Conservation (phyloP, 345 rosid species). For the Populus alba region DNA sequence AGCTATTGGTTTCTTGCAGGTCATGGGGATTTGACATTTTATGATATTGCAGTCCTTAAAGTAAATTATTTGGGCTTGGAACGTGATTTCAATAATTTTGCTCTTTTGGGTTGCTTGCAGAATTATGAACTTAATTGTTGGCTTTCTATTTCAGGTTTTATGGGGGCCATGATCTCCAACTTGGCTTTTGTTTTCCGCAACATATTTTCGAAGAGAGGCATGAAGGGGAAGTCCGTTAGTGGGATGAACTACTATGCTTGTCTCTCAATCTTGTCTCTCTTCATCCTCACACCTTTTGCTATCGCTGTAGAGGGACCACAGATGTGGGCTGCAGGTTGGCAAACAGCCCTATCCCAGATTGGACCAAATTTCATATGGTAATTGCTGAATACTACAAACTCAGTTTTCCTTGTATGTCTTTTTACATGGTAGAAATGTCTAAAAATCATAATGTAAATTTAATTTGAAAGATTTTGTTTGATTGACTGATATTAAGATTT, state of each 20-base stretch:
- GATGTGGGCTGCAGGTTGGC: slow-evolving; percentile 92
- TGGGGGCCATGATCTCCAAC: slow-evolving; percentile 99
- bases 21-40: slow-evolving; percentile 14
- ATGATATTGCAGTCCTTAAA: not conserved
- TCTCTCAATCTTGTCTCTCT: slow-evolving; percentile 80
- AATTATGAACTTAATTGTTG: slow-evolving; percentile 3
- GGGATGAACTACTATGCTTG: slow-evolving; percentile 87
- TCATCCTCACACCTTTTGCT: slow-evolving; percentile 92
- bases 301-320: slow-evolving; percentile 92
- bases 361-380: slow-evolving; percentile 90
- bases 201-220: slow-evolving; percentile 92
- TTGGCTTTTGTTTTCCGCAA: slow-evolving; percentile 92
- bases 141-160: slow-evolving; percentile 48
- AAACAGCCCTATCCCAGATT: slow-evolving; percentile 61
- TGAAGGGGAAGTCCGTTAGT: slow-evolving; percentile 87
- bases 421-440: not conserved
- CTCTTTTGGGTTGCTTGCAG: not conserved
- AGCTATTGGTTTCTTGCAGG: not conserved
- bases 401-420: not conserved
- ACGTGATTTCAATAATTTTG: not conserved
- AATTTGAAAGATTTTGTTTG: not conserved
- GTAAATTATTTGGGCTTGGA: slow-evolving; percentile 4
- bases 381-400: slow-evolving; percentile 12
- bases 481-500: not conserved
- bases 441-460: not conserved